A percentile compares a stretch with the other conserved stretches of the same genome.
phyloP scores from a whole-genome alignment of 805 yeast species.

The Sugiyamaella boreocaroliniensis region DNA sequence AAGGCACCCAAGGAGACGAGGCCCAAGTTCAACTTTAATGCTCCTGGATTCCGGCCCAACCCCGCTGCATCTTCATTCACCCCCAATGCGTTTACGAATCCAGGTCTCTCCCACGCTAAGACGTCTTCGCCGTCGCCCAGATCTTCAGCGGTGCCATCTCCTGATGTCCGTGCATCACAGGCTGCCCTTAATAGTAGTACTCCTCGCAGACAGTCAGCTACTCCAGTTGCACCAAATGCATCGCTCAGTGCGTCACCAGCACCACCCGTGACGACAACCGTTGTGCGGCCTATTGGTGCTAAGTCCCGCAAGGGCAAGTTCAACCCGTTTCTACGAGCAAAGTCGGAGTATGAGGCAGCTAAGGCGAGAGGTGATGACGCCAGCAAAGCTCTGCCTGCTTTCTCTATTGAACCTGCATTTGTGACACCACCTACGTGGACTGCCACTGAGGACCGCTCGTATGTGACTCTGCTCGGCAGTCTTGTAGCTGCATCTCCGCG shows the following conservation, averaged over 20 bases:
- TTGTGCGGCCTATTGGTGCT: conserved; percentile 33
- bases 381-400: not conserved
- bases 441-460: conserved; percentile 46
- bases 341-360: conserved; percentile 25
- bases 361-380: not conserved
- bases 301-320: conserved; percentile 37
- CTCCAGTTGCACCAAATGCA: conserved; percentile 8
- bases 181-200: conserved; percentile 11
- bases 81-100: conserved; percentile 15
- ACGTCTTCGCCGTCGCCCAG: conserved; percentile 13
- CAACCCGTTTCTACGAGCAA: conserved; percentile 47
- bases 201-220: not conserved
- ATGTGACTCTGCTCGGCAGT: conserved; percentile 44
- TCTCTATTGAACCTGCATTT: conserved; percentile 52
- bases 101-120: conserved; percentile 9
- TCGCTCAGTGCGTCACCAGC: conserved; percentile 17
- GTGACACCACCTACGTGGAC: conserved; percentile 76
- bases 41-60: conserved; percentile 61
- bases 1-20: conserved; percentile 23
- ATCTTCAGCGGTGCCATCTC: conserved; percentile 24
- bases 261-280: conserved; percentile 15
- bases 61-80: conserved; percentile 59
- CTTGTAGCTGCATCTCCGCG: conserved; percentile 2
- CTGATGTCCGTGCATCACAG: conserved; percentile 10
- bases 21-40: conserved; percentile 50